Evolutionary conservation across 371 early-diverging fungal species (phyloP), one percentile per base, ranked within the genome.

Genomic region (Mortierella sp.): DNA sequence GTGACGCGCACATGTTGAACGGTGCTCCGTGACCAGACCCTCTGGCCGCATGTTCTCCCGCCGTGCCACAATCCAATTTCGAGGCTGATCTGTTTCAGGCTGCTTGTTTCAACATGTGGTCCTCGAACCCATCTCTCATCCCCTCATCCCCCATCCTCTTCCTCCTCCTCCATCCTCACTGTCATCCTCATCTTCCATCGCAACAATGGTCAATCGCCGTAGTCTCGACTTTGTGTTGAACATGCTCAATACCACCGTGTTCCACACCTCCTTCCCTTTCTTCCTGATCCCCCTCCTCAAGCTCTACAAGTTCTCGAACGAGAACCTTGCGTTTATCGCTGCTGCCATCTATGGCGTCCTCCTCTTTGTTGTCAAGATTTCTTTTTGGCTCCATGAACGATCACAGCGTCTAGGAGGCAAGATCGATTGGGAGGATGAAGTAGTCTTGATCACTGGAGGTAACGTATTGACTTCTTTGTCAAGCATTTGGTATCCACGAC

Each of bases 381-480:
- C 57, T 1, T 46, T 50, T 27, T 39, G 24, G 37, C n/a, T 63
- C 5, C 68, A 74, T 44, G 62, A 59, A 9, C 68, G 68, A 22
- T 52, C 46, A 12, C 67, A 74, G 24, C 63, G 74, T 19, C 27
- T 25, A 16, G 67, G 56, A 22, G 74, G 76, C 21, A 62, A 57
- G 28, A 34, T 80, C n/a, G 78, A 83, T 57, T 87, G 88, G 88
- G 71, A 74, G 25, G 71, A 81, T 6, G 86, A 86, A 59, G 65
- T 84, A 34, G 85, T 87, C 5, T 52, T 87, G 60, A 78, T 87
- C 44, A 87, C 86, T 41, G 88, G 88, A 62, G 88, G 87, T 84
- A 43, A 24, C 50, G n/a, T n/a, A n/a, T n/a, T n/a, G n/a, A n/a
- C n/a, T n/a, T n/a, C n/a, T n/a, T n/a, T n/a, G n/a, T n/a, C n/a